These are phyloP conservation scores for Rhodotorula sp. DNA, from an alignment of 1,284 basidiomycete species.

Conservation along the genomic window DNA sequence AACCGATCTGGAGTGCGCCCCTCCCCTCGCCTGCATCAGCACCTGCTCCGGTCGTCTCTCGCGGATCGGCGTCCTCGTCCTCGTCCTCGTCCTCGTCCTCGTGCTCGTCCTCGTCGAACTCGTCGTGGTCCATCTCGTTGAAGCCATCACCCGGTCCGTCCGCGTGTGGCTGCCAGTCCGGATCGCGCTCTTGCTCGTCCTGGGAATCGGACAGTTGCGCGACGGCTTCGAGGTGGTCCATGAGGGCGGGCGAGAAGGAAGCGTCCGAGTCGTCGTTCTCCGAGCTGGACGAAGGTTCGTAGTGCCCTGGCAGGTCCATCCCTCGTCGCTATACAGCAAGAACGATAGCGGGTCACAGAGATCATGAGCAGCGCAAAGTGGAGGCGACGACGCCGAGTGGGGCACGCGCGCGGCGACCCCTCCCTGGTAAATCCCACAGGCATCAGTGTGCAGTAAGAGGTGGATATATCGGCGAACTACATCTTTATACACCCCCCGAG, in stretches of 20 bases:
- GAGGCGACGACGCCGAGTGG: background rate
- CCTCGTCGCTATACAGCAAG: background rate
- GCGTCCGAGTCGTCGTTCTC: conserved; percentile 5
- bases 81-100: background rate
- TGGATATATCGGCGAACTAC: background rate
- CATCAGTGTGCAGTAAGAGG: background rate
- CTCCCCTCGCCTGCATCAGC: background rate
- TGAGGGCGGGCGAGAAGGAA: background rate
- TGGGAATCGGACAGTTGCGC: conserved; percentile 32
- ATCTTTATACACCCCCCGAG: background rate
- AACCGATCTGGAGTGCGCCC: conserved; percentile 26
- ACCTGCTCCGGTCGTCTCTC: background rate
- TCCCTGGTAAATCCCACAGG: background rate
- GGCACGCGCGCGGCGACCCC: background rate
- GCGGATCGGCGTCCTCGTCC: conserved; percentile 1
- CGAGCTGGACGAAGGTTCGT: background rate
- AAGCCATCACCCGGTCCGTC: conserved; percentile 1
- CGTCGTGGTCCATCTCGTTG: conserved; percentile 16
- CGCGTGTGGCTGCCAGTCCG: conserved; percentile 8
- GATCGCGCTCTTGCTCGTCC: conserved; percentile 24
- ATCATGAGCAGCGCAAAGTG: background rate
- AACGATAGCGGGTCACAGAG: background rate
- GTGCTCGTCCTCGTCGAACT: conserved; percentile 2
- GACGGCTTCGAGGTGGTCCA: conserved; percentile 30
- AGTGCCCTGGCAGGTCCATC: conserved; percentile 11